phyloP scores from a whole-genome alignment of 805 yeast species.

The Millerozyma acaciae region DNA sequence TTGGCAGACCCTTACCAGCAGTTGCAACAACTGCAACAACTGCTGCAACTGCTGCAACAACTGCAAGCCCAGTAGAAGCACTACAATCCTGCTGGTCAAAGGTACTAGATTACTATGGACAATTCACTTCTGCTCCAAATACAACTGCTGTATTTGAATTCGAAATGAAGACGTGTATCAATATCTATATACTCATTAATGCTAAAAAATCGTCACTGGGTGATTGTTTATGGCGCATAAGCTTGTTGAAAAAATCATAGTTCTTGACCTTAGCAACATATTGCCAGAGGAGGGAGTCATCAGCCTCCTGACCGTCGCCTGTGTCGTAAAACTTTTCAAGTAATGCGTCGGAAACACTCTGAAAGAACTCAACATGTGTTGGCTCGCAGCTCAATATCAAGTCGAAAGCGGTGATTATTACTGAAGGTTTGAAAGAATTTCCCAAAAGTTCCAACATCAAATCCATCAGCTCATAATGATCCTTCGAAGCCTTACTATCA shows the following conservation, averaged over 20 bases:
- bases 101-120: no score
- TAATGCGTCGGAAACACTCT: neutral
- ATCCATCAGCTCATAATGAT: no score
- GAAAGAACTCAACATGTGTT: neutral
- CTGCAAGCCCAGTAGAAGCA: conserved; percentile 5
- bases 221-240: conserved; percentile 7
- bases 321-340: neutral
- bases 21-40: conserved; percentile 19
- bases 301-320: neutral
- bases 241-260: conserved; percentile 4
- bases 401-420: neutral
- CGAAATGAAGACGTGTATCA: neutral
- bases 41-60: conserved; percentile 13
- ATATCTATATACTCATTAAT: conserved; percentile 3
- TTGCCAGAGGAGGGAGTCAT: conserved; percentile 8
- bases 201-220: conserved; percentile 7
- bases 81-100: conserved; percentile 1
- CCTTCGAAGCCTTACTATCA: no score
- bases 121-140: conserved; percentile 2
- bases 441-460: conserved; percentile 1
- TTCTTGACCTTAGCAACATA: conserved; percentile 7
- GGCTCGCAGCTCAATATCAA: neutral
- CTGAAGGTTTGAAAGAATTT: neutral
- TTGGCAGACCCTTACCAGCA: conserved; percentile 32
- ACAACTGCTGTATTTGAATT: neutral